Conservation (phyloP, 1,139 yeast genomes). For the Trichomonascaceae sp. region DNA sequence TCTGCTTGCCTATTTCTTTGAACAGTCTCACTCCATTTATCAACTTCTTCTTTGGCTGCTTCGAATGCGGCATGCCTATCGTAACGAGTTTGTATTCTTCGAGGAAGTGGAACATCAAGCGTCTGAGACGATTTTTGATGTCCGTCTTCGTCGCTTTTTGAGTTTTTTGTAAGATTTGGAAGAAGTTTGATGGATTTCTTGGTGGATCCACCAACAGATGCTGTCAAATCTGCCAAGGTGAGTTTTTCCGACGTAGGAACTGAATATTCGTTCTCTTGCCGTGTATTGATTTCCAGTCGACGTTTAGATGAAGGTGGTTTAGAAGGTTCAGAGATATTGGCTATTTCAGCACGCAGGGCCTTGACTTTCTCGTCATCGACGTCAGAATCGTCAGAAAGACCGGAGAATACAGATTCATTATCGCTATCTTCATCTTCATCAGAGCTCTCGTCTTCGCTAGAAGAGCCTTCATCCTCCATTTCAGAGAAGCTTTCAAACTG, state of each 20-base stretch:
- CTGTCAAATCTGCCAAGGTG: conserved; percentile 70
- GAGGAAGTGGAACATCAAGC: conserved; percentile 76
- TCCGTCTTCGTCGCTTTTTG: conserved; percentile 11
- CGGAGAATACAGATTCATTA: conserved; percentile 20
- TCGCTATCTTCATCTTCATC: conserved; percentile 28
- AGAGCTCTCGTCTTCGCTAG: conserved; percentile 22
- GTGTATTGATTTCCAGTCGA: conserved; percentile 45
- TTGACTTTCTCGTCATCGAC: conserved; percentile 23
- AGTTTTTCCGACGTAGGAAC: conserved; percentile 56
- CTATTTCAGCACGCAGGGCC: conserved; percentile 22
- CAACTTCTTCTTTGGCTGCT: conserved; percentile 76
- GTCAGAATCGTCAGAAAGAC: conserved; percentile 22
- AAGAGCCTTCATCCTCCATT: conserved; percentile 21
- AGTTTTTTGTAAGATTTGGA: background rate
- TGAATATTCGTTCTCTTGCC: conserved; percentile 65
- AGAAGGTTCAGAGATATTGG: conserved; percentile 26
- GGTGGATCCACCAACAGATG: conserved; percentile 20
- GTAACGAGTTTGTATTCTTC: conserved; percentile 74
- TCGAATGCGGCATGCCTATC: conserved; percentile 91
- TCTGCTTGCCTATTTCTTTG: conserved; percentile 78
- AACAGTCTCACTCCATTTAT: conserved; percentile 83
- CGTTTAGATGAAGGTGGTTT: conserved; percentile 27
- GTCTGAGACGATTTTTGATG: conserved; percentile 36
- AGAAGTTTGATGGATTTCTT: background rate
- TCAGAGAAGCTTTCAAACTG: conserved; percentile 28